Conservation (phyloP, 306 rosid species). For the Herpetospermum pedunculosum region DNA sequence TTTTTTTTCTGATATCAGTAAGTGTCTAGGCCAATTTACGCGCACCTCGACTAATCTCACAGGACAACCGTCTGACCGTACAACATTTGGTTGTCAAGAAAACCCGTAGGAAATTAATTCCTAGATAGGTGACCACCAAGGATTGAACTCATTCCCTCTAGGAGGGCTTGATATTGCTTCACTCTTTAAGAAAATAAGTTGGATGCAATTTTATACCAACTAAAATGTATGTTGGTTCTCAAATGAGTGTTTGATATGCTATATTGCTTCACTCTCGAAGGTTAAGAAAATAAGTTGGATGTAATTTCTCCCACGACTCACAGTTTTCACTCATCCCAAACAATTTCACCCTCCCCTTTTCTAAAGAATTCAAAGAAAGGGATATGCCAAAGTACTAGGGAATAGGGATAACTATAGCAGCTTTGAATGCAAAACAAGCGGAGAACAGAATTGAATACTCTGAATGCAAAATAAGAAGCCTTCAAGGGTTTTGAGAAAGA, state of each 20-base stretch:
- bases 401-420: neutral
- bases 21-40: no score
- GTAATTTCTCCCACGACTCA: neutral
- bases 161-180: no score
- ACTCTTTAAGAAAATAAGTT: no score
- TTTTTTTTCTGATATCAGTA: no score
- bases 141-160: no score
- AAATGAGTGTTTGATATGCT: neutral
- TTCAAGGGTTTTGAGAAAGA: neutral
- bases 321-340: neutral
- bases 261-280: neutral
- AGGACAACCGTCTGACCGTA: no score
- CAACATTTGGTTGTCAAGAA: no score
- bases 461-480: neutral
- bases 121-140: no score
- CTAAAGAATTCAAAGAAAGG: neutral
- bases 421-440: neutral
- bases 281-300: neutral
- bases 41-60: no score
- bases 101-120: no score
- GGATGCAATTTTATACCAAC: neutral
- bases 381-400: neutral
- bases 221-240: neutral
- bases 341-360: neutral
- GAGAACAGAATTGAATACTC: neutral